Percentiles rank a stretch among this genome's conserved stretches.
phyloP scores from a whole-genome alignment of 106 monocot species.

The Acanthochlamys bracteata region DNA sequence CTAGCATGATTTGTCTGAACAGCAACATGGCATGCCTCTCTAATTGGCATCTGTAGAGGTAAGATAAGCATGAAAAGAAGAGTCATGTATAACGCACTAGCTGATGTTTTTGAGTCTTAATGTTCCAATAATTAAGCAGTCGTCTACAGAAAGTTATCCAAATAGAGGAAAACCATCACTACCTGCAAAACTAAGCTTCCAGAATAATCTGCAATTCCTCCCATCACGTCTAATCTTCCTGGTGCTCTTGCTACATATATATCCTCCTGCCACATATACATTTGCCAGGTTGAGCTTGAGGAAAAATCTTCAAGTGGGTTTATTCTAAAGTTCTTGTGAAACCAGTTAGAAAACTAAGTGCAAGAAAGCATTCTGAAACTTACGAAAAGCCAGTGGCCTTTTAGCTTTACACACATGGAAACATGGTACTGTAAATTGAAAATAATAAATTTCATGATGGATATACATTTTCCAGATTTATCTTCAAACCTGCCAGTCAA shows the following conservation, averaged over 20 bases:
- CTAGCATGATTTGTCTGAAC: conserved; percentile 39
- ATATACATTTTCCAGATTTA: too few species aligned
- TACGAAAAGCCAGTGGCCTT: background rate
- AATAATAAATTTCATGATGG: too few species aligned
- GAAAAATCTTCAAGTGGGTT: too few species aligned
- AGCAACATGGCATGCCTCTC: conserved; percentile 45
- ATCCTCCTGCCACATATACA: conserved; percentile 58
- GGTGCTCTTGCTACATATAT: conserved; percentile 94
- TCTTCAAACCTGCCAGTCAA: conserved; percentile 90
- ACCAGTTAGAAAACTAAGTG: background rate
- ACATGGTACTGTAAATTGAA: background rate
- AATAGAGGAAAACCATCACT: background rate
- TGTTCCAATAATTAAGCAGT: too few species aligned
- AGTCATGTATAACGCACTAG: too few species aligned
- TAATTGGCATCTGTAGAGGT: conserved; percentile 41
- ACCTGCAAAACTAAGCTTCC: conserved; percentile 99
- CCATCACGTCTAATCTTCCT: conserved; percentile 97
- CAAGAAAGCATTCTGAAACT: background rate
- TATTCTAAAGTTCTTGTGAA: background rate
- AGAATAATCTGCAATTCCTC: conserved; percentile 98
- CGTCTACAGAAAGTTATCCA: background rate
- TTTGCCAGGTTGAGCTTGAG: too few species aligned
- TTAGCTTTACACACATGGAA: too few species aligned
- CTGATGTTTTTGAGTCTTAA: too few species aligned
- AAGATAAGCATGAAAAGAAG: too few species aligned